Conservation (phyloP, 129 eudicot species). For the Helianthus annuus region DNA sequence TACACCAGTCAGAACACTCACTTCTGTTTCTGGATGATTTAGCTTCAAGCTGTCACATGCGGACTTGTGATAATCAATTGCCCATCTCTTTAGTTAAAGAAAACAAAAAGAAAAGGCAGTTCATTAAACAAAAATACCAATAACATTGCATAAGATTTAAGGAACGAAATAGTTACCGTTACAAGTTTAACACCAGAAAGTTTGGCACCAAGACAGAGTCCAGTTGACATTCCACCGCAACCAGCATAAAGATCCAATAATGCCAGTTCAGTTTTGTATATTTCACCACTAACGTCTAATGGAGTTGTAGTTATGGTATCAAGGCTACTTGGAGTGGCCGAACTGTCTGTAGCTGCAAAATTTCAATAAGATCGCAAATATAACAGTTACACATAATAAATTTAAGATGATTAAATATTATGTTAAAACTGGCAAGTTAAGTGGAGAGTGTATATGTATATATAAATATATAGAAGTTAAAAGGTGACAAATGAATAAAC, state of each 20-base stretch:
- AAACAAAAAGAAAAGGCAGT: conserved; percentile 10
- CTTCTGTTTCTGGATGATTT: conserved; percentile 92
- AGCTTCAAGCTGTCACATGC: conserved; percentile 87
- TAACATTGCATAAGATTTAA: conserved; percentile 23
- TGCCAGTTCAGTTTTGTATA: conserved; percentile 48
- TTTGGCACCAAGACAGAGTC: conserved; percentile 85
- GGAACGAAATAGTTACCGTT: conserved; percentile 53
- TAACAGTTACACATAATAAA: conserved; percentile 13
- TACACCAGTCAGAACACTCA: conserved; percentile 37
- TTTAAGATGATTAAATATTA: conserved; percentile 8
- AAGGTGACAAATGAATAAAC: background rate
- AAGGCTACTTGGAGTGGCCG: conserved; percentile 31
- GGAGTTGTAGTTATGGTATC: conserved; percentile 41
- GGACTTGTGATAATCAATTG: conserved; percentile 66
- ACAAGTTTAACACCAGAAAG: conserved; percentile 64
- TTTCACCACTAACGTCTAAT: conserved; percentile 34
- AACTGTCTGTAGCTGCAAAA: conserved; percentile 49
- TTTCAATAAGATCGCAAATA: conserved; percentile 21
- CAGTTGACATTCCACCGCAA: conserved; percentile 99
- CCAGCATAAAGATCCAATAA: conserved; percentile 87
- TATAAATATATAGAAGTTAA: background rate
- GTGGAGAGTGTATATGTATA: background rate
- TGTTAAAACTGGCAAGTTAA: conserved; percentile 1
- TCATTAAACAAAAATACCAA: background rate
- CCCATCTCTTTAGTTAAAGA: conserved; percentile 71